A percentile compares a stretch with the other conserved stretches of the same genome.
Evolutionary conservation across 106 monocot genomes (phyloP).

Genomic region (Dendrobium catenatum): DNA sequence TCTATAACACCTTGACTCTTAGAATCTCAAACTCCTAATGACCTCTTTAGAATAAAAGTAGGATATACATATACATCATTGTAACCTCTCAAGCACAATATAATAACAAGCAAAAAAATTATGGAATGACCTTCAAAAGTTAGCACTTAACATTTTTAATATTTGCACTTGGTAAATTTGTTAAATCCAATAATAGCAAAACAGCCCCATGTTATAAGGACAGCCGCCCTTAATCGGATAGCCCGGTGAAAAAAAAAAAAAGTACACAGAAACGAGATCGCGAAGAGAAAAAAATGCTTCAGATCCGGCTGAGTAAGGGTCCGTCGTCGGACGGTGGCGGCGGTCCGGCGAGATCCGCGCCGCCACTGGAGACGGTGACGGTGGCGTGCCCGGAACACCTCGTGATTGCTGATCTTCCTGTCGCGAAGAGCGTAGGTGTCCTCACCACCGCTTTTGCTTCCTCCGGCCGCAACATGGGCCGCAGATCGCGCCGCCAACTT

Average conservation of each 20-base stretch:
- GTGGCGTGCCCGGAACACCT: slow-evolving; percentile 25
- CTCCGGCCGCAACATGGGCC: slow-evolving; percentile 11
- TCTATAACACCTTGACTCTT: too few species aligned
- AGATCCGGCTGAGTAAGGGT: slow-evolving; percentile 78
- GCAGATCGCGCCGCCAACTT: slow-evolving; percentile 15
- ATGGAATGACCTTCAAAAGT: too few species aligned
- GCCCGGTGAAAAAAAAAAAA: background rate
- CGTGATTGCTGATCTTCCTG: slow-evolving; percentile 22
- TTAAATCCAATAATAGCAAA: too few species aligned
- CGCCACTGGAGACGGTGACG: slow-evolving; percentile 28
- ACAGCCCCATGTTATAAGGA: too few species aligned
- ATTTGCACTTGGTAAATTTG: too few species aligned
- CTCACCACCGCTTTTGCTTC: background rate
- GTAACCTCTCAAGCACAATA: too few species aligned
- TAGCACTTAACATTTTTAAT: too few species aligned
- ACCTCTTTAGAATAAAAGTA: too few species aligned
- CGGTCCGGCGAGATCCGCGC: slow-evolving; percentile 15
- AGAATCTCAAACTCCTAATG: too few species aligned
- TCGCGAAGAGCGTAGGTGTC: slow-evolving; percentile 21
- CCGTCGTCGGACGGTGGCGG: slow-evolving; percentile 29
- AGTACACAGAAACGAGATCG: background rate
- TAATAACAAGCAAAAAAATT: too few species aligned
- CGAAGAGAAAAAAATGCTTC: slow-evolving; percentile 45
- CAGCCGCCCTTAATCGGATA: background rate
- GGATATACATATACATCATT: too few species aligned